Evolutionary conservation across 495 filamentous ascomycete genomes (phyloP), one percentile per base, ranked within the genome.

Genomic region (Talaromyces liani): DNA sequence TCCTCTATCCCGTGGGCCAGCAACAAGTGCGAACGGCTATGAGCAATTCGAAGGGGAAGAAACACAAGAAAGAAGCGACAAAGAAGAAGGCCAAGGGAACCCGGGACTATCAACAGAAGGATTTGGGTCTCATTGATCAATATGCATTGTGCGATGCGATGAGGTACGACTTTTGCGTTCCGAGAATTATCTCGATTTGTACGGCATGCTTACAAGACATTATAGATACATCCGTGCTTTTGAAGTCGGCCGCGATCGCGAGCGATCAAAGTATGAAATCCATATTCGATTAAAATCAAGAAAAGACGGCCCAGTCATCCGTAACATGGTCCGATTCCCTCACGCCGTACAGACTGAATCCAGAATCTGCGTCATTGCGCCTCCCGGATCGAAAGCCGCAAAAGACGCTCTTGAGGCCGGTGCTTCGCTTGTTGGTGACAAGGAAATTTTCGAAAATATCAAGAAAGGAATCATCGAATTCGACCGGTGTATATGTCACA

Each of bases 91-190:
- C 83, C 69, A 91, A 89, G 73, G 75, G 77, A 61, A 81, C 81
- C 61, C 83, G 73, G 64, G 84, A 80, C 64, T 97, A 84, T 72
- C 80, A 72, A 25, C 79, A 87, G 61, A 80, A 82, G 68, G 79
- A 87, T 72, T 36, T 92, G 68, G 77, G 81, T 70, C 67, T 83
- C 66, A 77, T 86, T 66, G 77, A 91, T 39, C 86, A 90, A 66
- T 94, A 85, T 71, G 82, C 90, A 5, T 82, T 98, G 10, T 90
- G 89, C 67, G 94, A 98, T 79, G 94, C 94, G 6, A 95, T 98
- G 87, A 85, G 93, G 90, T 93, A 83, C 55, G 53, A 12, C 0
- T 20, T 27, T 56, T n/a, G 1, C n/a, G 4, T 29, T 5, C 0
- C 10, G 5, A 6, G 10, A 25, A 20, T 0, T 54, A 2, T 10